A percentile compares a stretch with the other conserved stretches of the same genome.
These are phyloP conservation scores for Crithidia thermophila DNA, from an alignment of 208 protist species.

Conservation along the genomic window DNA sequence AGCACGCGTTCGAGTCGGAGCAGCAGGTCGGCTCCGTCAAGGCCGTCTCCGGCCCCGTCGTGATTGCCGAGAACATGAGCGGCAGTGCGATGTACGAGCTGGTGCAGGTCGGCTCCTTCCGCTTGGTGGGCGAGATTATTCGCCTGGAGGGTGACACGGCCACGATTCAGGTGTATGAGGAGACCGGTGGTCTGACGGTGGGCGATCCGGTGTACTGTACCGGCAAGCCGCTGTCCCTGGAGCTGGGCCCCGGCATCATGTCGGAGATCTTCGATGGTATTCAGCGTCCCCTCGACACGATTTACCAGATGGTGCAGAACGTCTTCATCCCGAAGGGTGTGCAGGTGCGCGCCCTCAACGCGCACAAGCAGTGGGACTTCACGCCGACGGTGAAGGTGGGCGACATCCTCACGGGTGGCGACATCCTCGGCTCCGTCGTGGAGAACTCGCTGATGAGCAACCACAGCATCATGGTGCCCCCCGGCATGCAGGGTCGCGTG, in stretches of 20 bases:
- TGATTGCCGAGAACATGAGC: constrained; percentile 99
- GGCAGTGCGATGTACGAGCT: constrained; percentile 99
- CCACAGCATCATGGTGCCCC: constrained; percentile 98
- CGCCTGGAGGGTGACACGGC: constrained; percentile 98
- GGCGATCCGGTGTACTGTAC: constrained; percentile 99
- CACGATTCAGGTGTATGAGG: constrained; percentile 99
- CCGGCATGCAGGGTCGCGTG: constrained; percentile 92
- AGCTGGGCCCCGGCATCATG: constrained; percentile 99
- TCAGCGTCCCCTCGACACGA: constrained; percentile 99
- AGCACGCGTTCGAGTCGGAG: constrained; percentile 80
- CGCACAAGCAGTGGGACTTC: constrained; percentile 96
- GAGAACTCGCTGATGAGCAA: constrained; percentile 98
- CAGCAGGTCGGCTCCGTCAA: constrained; percentile 85
- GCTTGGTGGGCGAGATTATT: constrained; percentile 99
- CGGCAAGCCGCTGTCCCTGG: constrained; percentile 99
- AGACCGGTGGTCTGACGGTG: constrained; percentile 99
- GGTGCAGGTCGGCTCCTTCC: constrained; percentile 98
- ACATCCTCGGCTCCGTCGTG: constrained; percentile 96
- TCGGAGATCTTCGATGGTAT: constrained; percentile 99
- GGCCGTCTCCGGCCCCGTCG: constrained; percentile 97
- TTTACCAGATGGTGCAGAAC: constrained; percentile 95
- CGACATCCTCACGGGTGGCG: constrained; percentile 96
- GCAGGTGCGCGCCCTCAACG: constrained; percentile 95
- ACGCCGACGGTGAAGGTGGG: constrained; percentile 94
- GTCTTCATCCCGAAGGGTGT: constrained; percentile 99